phyloP scores from a whole-genome alignment of 495 filamentous ascomycete species.

The Penicillium herquei region DNA sequence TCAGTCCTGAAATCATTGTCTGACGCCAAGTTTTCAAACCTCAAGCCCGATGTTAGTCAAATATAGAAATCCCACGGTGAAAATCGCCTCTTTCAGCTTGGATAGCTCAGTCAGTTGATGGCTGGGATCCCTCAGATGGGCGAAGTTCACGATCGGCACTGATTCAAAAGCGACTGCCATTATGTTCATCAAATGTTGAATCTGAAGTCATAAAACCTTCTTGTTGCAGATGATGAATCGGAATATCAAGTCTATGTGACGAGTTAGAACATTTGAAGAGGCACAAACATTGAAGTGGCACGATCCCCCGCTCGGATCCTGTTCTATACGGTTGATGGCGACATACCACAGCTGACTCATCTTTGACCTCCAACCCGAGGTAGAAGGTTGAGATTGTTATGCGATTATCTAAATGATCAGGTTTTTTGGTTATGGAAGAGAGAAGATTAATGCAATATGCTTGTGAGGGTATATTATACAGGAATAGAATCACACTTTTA shows the following conservation, averaged over 20 bases:
- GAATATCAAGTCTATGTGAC: too few relatives aligned
- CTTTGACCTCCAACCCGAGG: not conserved
- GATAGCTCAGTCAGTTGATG: constrained; percentile 73
- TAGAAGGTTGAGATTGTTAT: too few relatives aligned
- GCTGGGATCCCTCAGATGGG: constrained; percentile 57
- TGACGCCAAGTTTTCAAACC: constrained; percentile 37
- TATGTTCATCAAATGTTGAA: not conserved
- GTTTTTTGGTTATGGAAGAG: too few relatives aligned
- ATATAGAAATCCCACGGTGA: constrained; percentile 91
- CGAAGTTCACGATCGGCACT: constrained; percentile 75
- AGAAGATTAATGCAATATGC: too few relatives aligned
- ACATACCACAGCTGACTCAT: not conserved
- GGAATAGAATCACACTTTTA: not conserved
- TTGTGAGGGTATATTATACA: not conserved
- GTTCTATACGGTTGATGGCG: too few relatives aligned
- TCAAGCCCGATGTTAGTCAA: constrained; percentile 82
- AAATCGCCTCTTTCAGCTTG: constrained; percentile 71
- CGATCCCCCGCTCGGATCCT: not conserved
- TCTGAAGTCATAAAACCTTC: too few relatives aligned
- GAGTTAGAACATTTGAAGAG: too few relatives aligned
- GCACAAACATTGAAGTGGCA: not conserved
- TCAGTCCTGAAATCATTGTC: not conserved
- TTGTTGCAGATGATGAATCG: too few relatives aligned
- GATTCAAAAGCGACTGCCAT: constrained; percentile 57
- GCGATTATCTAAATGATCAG: too few relatives aligned